Base-by-base conservation (phyloP, 352 stramenopile genomes). In the Globisporangium paddicum region DNA sequence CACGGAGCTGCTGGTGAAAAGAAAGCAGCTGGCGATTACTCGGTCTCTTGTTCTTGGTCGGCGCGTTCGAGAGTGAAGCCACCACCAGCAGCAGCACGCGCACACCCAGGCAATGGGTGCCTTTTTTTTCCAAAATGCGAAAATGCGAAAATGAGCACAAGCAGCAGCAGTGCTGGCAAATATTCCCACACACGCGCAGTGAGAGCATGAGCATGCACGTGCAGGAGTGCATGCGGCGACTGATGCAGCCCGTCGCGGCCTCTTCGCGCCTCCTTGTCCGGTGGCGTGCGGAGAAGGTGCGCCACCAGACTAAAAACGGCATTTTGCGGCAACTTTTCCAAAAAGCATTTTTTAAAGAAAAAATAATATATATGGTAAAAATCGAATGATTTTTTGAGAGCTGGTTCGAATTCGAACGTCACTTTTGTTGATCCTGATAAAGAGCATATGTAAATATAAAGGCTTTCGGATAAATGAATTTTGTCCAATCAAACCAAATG, bases 51-150 rank as follows among this genome's bases (percentile, higher is more conserved):
- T n/a, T n/a, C n/a, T n/a, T 35, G 30, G n/a, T 10, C 10, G 26
- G 28, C 18, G 26, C 21, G 34, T 53, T 53, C 23, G 11, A 37
- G n/a, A 53, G 25, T 53, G 47, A 53, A 53, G 47, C 47, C 28
- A 53, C n/a, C 14, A 14, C 32, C 23, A 19, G 8, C 42, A 37
- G 40, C 9, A 4, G 18, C 4, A 25, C 10, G 25, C 25, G n/a
- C n/a, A n/a, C 14, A 52, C 8, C n/a, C 14, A 53, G 40, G n/a
- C n/a, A 26, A 53, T 53, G 47, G 47, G 47, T 53, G 18, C 28
- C n/a, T 40, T 53, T 53, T 53, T 25, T n/a, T n/a, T n/a, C n/a
- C n/a, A n/a, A 16, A 6, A n/a, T 9, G 37, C 37, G 18, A 42
- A n/a, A 53, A 53, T n/a, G n/a, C n/a, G 47, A 53, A 41, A 53